Conservation (phyloP, 2,329 filamentous ascomycete species). For the Domatiomyces catenatus region DNA sequence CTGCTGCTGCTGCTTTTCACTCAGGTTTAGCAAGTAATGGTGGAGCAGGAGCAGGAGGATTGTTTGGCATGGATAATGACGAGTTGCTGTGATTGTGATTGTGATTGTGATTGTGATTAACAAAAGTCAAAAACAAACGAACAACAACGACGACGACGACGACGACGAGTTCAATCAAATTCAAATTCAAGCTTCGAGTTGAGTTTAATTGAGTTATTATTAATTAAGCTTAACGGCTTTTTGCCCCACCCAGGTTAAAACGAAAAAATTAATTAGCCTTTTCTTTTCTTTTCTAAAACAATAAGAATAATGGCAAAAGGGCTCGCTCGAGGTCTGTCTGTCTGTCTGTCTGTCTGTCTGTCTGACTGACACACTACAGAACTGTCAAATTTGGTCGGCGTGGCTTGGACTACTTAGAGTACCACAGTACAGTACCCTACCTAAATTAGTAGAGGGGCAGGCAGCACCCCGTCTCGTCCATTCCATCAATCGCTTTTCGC, state of each 20-base stretch:
- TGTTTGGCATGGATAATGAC: constrained; percentile 15
- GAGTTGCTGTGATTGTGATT: constrained; percentile 15
- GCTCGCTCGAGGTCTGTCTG: too few species aligned
- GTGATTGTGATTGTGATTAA: too few species aligned
- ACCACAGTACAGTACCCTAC: too few species aligned
- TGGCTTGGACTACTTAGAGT: background rate
- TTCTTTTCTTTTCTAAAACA: too few species aligned
- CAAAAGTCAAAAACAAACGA: background rate
- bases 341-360: background rate
- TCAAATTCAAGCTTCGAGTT: too few species aligned
- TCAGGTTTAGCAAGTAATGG: background rate
- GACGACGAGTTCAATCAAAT: too few species aligned
- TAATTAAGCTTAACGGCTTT: background rate
- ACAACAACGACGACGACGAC: too few species aligned
- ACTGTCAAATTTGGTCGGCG: background rate
- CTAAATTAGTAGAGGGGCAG: background rate
- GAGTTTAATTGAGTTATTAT: too few species aligned
- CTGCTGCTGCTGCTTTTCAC: background rate
- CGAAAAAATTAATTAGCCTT: too few species aligned
- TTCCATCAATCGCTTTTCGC: background rate
- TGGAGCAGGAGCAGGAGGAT: background rate
- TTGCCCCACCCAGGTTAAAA: too few species aligned
- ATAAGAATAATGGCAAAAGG: too few species aligned
- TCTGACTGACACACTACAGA: too few species aligned
- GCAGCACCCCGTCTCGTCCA: background rate